phyloP scores from a whole-genome alignment of 345 rosid genomes.

The Erodium maritimum region DNA sequence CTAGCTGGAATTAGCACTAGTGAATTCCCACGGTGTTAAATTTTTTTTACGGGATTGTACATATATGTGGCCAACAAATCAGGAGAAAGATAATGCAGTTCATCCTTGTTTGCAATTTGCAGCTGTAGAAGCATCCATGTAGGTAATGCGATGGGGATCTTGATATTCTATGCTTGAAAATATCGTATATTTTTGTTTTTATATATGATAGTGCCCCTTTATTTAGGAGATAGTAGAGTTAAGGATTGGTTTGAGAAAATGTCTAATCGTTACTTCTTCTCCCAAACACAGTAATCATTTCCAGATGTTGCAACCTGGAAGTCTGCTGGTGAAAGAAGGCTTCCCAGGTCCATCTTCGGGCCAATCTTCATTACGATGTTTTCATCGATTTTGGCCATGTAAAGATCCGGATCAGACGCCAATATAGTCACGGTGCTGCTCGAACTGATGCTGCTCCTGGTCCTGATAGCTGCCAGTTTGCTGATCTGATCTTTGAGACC shows the following conservation, averaged over 20 bases:
- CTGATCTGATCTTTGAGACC: slow-evolving; percentile 46
- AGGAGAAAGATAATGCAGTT: not conserved
- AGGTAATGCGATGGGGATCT: too few relatives aligned
- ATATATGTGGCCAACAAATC: not conserved
- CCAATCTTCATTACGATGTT: slow-evolving; percentile 73
- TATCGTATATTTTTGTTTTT: too few relatives aligned
- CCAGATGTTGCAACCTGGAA: slow-evolving; percentile 50
- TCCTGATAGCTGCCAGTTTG: slow-evolving; percentile 37
- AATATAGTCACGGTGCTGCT: slow-evolving; percentile 41
- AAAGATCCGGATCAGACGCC: slow-evolving; percentile 52
- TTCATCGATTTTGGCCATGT: slow-evolving; percentile 51
- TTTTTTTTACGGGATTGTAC: slow-evolving; percentile 14
- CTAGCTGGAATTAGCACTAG: slow-evolving; percentile 94
- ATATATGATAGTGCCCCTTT: not conserved
- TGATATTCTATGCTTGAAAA: too few relatives aligned
- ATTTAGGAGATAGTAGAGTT: too few relatives aligned
- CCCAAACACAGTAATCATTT: slow-evolving; percentile 48
- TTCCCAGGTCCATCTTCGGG: slow-evolving; percentile 52
- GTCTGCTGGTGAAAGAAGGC: slow-evolving; percentile 46
- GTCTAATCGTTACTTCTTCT: slow-evolving; percentile 14
- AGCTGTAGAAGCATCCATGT: too few relatives aligned
- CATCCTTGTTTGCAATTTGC: not conserved
- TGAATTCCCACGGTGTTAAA: slow-evolving; percentile 96
- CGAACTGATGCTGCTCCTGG: slow-evolving; percentile 26
- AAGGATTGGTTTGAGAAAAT: not conserved